Evolutionary conservation across 1,284 basidiomycete species (phyloP), one percentile per base, ranked within the genome.

Genomic region (Heterobasidion parviporum): DNA sequence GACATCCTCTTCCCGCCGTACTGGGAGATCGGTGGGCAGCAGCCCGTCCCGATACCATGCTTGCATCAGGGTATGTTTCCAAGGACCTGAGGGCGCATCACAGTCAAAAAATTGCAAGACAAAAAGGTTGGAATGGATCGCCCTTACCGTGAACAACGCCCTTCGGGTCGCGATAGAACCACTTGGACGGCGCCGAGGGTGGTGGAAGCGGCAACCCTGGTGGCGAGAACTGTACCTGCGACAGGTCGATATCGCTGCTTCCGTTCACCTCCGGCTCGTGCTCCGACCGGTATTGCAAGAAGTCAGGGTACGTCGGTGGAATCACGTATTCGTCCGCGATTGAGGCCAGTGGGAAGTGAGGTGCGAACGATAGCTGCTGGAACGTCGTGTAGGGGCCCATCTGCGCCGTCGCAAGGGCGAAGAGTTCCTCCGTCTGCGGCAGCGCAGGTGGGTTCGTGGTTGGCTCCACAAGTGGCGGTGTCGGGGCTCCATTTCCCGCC

Each of bases 241-340:
- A 72, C 38, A 82, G 68, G 66, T 82, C 80, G 48, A 74, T 72
- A 49, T 64, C 66, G 54, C 65, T 66, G 54, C 64, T 71, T 41
- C 76, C 74, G 50, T 74, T 67, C 18, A 67, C 67, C 50, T 82
- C 79, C 9, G 80, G 76, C 66, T 89, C 87, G 63, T 83, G 72
- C 60, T 75, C 72, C 38, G 73, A 74, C 36, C 84, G 77, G 65
- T 91, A 88, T 52, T 82, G 78, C 56, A 91, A 70, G 70, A 92
- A 91, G 38, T 83, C 77, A 7, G 80, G 77, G 67, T 94, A 94
- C 57, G 90, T 91, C 1, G 91, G 91, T 26, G 91, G 91, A 56
- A 94, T 94, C 57, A 90, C 80, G 69, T 90, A 94, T 48, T 92
- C 89, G 64, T 93, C 88, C 15, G 91, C 86, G 54, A 94, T 88